Evolutionary conservation across 768 basidiomycete species (phyloP).

Genomic region (Suillus discolor): DNA sequence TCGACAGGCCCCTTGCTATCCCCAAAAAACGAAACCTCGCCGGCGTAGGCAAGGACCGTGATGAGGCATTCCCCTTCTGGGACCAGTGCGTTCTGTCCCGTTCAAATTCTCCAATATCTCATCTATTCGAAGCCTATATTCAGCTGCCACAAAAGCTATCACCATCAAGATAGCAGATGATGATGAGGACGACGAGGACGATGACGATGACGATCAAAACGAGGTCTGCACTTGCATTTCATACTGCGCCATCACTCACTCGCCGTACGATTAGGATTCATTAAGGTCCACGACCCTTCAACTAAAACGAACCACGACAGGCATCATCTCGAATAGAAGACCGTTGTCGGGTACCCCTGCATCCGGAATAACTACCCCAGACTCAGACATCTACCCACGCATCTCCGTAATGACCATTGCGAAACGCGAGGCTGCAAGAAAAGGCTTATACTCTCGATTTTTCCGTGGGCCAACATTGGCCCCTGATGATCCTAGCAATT

Average conservation of each 20-base stretch:
- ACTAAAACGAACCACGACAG: conserved; percentile 66
- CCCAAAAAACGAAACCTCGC: conserved; percentile 84
- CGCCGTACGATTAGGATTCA: conserved; percentile 15
- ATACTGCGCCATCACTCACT: conserved; percentile 2
- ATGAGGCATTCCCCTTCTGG: conserved; percentile 98
- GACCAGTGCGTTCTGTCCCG: conserved; percentile 74
- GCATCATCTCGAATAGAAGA: conserved; percentile 74
- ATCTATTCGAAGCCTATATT: conserved; percentile 51
- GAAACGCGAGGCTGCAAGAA: conserved; percentile 77
- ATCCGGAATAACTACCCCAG: conserved; percentile 46
- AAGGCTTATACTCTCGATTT: conserved; percentile 77
- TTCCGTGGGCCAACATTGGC: conserved; percentile 75
- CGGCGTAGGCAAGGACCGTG: conserved; percentile 90
- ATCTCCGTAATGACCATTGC: conserved; percentile 61
- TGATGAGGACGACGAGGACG: conserved; percentile 49
- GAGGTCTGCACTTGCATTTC: conserved; percentile 10
- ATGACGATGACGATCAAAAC: conserved; percentile 17
- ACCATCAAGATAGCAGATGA: conserved; percentile 63
- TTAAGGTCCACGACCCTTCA: conserved; percentile 22
- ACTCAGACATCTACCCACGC: conserved; percentile 32
- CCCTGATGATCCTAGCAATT: conserved; percentile 35
- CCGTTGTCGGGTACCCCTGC: conserved; percentile 54
- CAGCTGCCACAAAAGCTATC: conserved; percentile 82
- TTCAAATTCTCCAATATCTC: conserved; percentile 3
- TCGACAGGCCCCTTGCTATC: conserved; percentile 73